A percentile compares a stretch with the other conserved stretches of the same genome.
Evolutionary conservation across 495 filamentous ascomycete genomes (phyloP).

Genomic region (Cairneyella variabilis): DNA sequence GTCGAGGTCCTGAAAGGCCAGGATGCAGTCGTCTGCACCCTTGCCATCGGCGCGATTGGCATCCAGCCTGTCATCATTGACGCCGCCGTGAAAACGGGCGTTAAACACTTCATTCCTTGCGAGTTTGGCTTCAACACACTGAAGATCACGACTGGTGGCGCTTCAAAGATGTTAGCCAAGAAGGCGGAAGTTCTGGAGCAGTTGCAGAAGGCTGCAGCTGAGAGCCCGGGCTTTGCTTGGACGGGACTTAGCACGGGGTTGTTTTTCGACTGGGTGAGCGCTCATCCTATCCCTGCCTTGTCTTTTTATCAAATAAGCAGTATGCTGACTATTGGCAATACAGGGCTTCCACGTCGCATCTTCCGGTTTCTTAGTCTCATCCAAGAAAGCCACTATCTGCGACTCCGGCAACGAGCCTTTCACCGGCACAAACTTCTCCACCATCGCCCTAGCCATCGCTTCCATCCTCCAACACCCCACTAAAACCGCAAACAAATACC

Average conservation of each 20-base stretch:
- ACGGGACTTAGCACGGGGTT: conserved; percentile 42
- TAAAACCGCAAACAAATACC: conserved; percentile 38
- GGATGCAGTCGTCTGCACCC: conserved; percentile 58
- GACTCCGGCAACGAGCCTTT: conserved; percentile 32
- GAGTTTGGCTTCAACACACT: conserved; percentile 41
- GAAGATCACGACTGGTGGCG: conserved; percentile 31
- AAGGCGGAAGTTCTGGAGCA: conserved; percentile 20
- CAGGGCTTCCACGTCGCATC: conserved; percentile 23
- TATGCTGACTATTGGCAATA: not conserved
- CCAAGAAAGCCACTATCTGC: conserved; percentile 31
- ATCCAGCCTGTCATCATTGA: conserved; percentile 47
- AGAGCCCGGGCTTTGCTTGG: conserved; percentile 43
- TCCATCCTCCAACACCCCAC: conserved; percentile 33
- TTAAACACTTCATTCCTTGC: conserved; percentile 61
- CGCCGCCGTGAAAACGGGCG: conserved; percentile 58
- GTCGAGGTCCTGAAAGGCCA: conserved; percentile 43
- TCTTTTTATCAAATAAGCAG: not conserved
- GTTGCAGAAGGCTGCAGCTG: not conserved
- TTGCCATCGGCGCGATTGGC: conserved; percentile 36
- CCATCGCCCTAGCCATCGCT: conserved; percentile 40
- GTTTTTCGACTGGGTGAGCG: conserved; percentile 35
- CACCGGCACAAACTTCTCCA: conserved; percentile 36
- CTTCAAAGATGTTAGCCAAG: conserved; percentile 28
- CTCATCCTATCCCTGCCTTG: not conserved
- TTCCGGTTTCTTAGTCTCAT: conserved; percentile 32